These are phyloP conservation scores for Apiospora koreana DNA, from an alignment of 2,329 filamentous ascomycete species.

Conservation along the genomic window DNA sequence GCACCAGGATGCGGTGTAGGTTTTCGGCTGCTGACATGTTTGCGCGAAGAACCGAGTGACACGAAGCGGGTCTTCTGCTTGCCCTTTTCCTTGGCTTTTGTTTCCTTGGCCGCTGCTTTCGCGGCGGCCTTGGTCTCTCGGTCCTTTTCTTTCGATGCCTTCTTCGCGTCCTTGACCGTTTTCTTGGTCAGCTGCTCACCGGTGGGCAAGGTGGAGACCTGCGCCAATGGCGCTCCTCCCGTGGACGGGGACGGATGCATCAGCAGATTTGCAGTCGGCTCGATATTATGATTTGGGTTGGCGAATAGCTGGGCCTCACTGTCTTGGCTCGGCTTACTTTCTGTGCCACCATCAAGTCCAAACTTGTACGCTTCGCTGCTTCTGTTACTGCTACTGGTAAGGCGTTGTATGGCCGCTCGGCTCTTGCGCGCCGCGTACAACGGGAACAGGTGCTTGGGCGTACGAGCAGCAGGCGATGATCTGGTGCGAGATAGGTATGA, in stretches of 20 bases:
- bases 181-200: not conserved
- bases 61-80: not conserved
- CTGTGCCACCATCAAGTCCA: conserved; percentile 12
- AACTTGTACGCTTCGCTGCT: not conserved
- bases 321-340: not conserved
- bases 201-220: not conserved
- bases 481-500: not conserved
- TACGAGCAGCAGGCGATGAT: not conserved
- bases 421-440: conserved; percentile 13
- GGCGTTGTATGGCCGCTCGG: conserved; percentile 8
- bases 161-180: conserved; percentile 22
- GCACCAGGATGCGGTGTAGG: conserved; percentile 1
- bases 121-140: not conserved
- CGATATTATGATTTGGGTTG: not conserved
- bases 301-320: not conserved
- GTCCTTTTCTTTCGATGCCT: conserved; percentile 1
- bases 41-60: not conserved
- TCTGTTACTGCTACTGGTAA: conserved; percentile 7
- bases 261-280: not conserved
- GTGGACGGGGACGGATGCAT: not conserved
- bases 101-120: not conserved
- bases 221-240: not conserved
- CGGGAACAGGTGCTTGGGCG: conserved; percentile 3
- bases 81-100: not conserved
- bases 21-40: not conserved